Evolutionary conservation across 1,284 basidiomycete species (phyloP), one percentile per base, ranked within the genome.

Genomic region (Rhodotorula glutinis): DNA sequence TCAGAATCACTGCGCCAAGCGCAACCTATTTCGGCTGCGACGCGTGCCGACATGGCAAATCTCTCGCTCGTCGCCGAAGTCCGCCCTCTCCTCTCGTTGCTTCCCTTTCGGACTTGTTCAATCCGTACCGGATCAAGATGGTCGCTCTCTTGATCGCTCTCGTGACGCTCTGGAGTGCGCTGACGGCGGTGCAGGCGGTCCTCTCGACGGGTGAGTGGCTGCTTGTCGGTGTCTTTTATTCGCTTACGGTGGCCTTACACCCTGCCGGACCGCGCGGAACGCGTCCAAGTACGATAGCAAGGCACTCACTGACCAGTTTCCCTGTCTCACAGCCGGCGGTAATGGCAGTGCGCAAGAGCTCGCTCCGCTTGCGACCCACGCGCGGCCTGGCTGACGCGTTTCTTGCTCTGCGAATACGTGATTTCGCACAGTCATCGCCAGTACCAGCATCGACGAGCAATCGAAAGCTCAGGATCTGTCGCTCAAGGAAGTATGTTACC

Each of bases 401-500:
- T 38, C 33, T 11, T 38, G 33, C 33, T n/a, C 33, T 38, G 33
- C 33, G 33, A 7, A 38, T 11, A n/a, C n/a, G n/a, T 38, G 7
- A 7, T 11, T 38, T 38, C 33, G 13, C 5, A 27, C 49, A 51
- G 49, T 51, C 49, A 51, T 51, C 25, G 49, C 49, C n/a, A 51
- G n/a, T 11, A 27, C 49, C 9, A 27, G n/a, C 11, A 51, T 51
- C 49, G 49, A 51, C 17, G n/a, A 25, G 16, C 49, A 51, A 27
- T 10, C 49, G n/a, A 51, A 51, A n/a, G 25, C 14, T 27, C 49
- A 51, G 49, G 49, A 51, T 9, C 3, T 51, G 25, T 33, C 56
- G 56, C 56, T 46, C 19, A 57, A 57, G 30, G 56, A 57, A 17
- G 44, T 43, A 11, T 57, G 56, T 43, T 47, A 46, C 30, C 19